Evolutionary conservation across 805 yeast species (phyloP).

Genomic region (Cephaloascus albidus): DNA sequence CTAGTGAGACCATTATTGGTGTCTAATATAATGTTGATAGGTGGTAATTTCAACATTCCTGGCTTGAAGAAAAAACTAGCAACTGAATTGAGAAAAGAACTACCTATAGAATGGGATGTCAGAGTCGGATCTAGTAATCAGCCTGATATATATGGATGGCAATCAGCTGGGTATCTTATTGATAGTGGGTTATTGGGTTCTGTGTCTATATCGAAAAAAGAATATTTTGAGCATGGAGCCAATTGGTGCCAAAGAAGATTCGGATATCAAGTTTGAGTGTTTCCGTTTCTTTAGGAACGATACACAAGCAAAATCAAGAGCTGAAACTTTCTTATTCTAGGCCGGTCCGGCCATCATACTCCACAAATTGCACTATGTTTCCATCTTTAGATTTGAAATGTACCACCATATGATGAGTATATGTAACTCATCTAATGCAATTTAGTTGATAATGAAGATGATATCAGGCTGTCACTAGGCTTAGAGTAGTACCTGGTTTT

Average conservation of each 20-base stretch:
- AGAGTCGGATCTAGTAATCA: slow-evolving; percentile 20
- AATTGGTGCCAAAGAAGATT: slow-evolving; percentile 44
- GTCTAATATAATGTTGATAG: slow-evolving; percentile 71
- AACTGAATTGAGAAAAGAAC: slow-evolving; percentile 52
- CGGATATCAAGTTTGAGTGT: slow-evolving; percentile 26
- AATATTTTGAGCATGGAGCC: slow-evolving; percentile 81
- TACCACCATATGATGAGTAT: no score
- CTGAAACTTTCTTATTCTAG: no score
- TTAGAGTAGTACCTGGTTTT: no score
- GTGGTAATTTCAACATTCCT: slow-evolving; percentile 71
- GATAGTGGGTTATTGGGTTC: slow-evolving; percentile 34
- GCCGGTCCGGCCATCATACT: no score
- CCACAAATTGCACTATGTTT: no score
- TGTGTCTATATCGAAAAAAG: slow-evolving; percentile 62
- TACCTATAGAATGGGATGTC: slow-evolving; percentile 67
- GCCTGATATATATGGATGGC: slow-evolving; percentile 44
- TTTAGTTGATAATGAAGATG: no score
- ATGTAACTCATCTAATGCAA: no score
- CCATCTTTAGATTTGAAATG: no score
- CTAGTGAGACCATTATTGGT: slow-evolving; percentile 64
- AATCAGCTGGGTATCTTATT: slow-evolving; percentile 41
- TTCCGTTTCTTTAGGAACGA: no score
- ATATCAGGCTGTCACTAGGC: no score
- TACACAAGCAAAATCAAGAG: no score
- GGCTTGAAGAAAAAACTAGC: slow-evolving; percentile 57